Conservation (phyloP, 108 stramenopile genomes). For the Fistulifera pelliculosa region DNA sequence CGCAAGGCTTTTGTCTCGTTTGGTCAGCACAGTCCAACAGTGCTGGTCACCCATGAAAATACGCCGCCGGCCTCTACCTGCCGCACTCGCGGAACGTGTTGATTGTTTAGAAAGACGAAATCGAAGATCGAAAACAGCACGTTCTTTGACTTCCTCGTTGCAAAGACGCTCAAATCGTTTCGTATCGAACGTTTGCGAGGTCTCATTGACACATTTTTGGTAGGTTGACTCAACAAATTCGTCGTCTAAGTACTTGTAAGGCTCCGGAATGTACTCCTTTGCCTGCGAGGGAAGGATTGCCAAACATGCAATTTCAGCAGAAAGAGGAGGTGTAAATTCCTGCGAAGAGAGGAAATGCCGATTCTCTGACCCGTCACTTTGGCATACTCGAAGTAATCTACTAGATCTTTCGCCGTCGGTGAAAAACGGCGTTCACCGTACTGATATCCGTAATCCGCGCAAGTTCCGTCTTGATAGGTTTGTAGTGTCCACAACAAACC, state of each 20-base stretch:
- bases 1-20: constrained; percentile 12
- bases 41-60: constrained; percentile 10
- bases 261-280: constrained; percentile 50
- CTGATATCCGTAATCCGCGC: constrained; percentile 63
- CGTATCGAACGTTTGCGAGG: constrained; percentile 54
- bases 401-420: constrained; percentile 39
- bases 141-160: constrained; percentile 16
- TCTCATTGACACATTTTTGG: constrained; percentile 38
- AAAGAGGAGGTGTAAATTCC: constrained; percentile 32
- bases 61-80: not conserved
- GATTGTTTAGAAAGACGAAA: not conserved
- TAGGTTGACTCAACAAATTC: constrained; percentile 58
- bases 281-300: constrained; percentile 71
- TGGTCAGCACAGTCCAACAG: constrained; percentile 59
- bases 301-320: constrained; percentile 59
- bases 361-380: constrained; percentile 16
- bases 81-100: not conserved
- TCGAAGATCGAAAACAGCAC: not conserved
- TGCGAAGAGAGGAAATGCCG: constrained; percentile 14
- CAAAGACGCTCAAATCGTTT: constrained; percentile 39
- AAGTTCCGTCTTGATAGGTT: constrained; percentile 67
- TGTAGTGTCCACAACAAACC: constrained; percentile 84
- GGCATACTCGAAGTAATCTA: constrained; percentile 24
- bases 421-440: constrained; percentile 50
- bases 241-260: constrained; percentile 44